phyloP scores from a whole-genome alignment of 345 rosid species.

The Salix suchowensis region DNA sequence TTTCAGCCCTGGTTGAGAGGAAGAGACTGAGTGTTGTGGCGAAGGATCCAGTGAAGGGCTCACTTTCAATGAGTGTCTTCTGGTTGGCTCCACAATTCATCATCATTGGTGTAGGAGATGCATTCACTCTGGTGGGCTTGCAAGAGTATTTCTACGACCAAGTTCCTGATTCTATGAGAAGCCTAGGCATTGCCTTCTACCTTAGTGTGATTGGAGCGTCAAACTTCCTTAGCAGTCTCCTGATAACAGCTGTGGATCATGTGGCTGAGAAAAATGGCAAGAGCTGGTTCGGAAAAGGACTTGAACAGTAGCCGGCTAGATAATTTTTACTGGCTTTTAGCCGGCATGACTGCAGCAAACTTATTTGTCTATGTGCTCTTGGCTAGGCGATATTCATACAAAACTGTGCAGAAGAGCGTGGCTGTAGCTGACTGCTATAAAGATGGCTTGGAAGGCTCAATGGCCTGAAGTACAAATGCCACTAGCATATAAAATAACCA shows the following conservation, averaged over 20 bases:
- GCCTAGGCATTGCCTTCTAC: constrained; percentile 87
- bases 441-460: constrained; percentile 25
- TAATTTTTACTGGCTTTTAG: constrained; percentile 70
- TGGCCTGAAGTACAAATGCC: constrained; percentile 9
- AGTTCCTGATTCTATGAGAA: constrained; percentile 94
- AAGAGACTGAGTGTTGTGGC: constrained; percentile 35
- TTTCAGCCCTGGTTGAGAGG: constrained; percentile 72
- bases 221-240: constrained; percentile 63
- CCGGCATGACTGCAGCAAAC: constrained; percentile 44
- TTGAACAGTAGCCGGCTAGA: constrained; percentile 72
- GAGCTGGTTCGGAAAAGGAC: constrained; percentile 70
- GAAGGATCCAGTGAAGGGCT: constrained; percentile 36
- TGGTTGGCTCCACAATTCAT: constrained; percentile 88
- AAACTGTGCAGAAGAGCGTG: constrained; percentile 57
- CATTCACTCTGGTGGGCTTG: constrained; percentile 74
- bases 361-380: constrained; percentile 45
- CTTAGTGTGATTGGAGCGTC: constrained; percentile 76
- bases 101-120: constrained; percentile 68
- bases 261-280: constrained; percentile 14
- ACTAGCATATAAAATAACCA: background rate
- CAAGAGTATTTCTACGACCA: constrained; percentile 95
- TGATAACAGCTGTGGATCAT: constrained; percentile 44
- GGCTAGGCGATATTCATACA: constrained; percentile 68
- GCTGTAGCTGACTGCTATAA: constrained; percentile 60
- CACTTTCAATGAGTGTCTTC: constrained; percentile 60